These are phyloP conservation scores for Linanthus parryae DNA, from an alignment of 148 eudicot genomes.

Conservation along the genomic window DNA sequence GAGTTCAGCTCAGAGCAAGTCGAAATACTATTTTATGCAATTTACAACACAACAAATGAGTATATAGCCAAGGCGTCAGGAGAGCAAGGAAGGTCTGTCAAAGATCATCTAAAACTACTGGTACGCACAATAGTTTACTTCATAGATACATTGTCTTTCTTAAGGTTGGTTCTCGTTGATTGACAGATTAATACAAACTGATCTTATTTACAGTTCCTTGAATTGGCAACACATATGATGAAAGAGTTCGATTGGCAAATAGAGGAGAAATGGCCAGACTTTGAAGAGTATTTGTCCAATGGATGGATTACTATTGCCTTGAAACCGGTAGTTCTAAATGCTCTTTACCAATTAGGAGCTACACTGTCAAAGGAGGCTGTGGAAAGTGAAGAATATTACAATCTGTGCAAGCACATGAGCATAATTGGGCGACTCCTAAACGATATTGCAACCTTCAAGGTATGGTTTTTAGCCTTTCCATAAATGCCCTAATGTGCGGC, in stretches of 20 bases:
- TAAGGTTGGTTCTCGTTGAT: too few species aligned
- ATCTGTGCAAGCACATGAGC: constrained; percentile 62
- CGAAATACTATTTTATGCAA: background rate
- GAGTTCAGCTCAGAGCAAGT: background rate
- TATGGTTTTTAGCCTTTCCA: too few species aligned
- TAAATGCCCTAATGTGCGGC: too few species aligned
- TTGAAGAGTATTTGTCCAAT: constrained; percentile 74
- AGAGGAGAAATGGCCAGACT: constrained; percentile 42
- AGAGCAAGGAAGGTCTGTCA: background rate
- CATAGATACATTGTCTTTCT: too few species aligned
- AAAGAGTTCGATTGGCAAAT: constrained; percentile 57
- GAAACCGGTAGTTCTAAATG: constrained; percentile 80
- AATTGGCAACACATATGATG: constrained; percentile 55
- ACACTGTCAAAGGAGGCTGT: constrained; percentile 49
- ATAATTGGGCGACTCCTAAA: constrained; percentile 81
- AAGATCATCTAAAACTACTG: background rate
- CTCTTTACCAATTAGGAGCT: constrained; percentile 71
- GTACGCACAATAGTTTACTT: too few species aligned
- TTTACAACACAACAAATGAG: background rate
- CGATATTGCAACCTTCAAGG: constrained; percentile 65
- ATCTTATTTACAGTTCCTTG: constrained; percentile 80
- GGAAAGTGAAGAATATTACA: constrained; percentile 36
- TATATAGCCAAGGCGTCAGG: background rate
- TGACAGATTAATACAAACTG: too few species aligned
- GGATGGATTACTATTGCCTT: constrained; percentile 70